A percentile compares a stretch with the other conserved stretches of the same genome.
phyloP scores from a whole-genome alignment of 352 stramenopile genomes.

The Phytophthora podocarpi region DNA sequence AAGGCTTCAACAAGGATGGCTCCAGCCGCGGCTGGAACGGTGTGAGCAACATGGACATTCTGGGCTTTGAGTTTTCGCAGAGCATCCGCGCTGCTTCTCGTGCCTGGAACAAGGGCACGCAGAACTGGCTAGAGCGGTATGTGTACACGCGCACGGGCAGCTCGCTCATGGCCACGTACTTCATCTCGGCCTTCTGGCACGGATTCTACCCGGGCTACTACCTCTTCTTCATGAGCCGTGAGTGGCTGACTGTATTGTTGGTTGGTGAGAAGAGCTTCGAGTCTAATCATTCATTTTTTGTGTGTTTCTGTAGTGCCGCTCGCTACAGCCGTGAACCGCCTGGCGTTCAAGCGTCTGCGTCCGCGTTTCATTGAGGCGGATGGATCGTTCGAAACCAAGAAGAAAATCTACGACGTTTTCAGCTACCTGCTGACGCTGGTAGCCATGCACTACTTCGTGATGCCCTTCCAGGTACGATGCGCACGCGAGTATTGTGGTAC shows the following conservation, averaged over 20 bases:
- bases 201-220: constrained; percentile 99
- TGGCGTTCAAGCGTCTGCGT: constrained; percentile 68
- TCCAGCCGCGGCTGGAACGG: constrained; percentile 91
- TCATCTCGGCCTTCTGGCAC: constrained; percentile 96
- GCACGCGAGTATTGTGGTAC: background rate
- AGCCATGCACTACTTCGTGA: constrained; percentile 73
- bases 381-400: constrained; percentile 48
- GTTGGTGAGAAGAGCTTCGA: background rate
- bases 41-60: constrained; percentile 96
- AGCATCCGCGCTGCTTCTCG: constrained; percentile 90
- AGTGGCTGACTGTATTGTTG: constrained; percentile 14
- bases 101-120: constrained; percentile 98
- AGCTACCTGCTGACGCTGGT: constrained; percentile 52
- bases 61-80: constrained; percentile 93
- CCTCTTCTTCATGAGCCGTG: constrained; percentile 92
- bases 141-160: constrained; percentile 96
- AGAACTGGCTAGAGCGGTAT: constrained; percentile 96
- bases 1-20: constrained; percentile 93
- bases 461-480: constrained; percentile 65
- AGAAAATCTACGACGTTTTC: constrained; percentile 71
- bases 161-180: constrained; percentile 94
- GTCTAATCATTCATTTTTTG: background rate
- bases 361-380: constrained; percentile 70
- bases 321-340: constrained; percentile 68
- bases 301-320: constrained; percentile 48